Conservation (phyloP, 208 protist species). For the Trypanosoma lewisi region DNA sequence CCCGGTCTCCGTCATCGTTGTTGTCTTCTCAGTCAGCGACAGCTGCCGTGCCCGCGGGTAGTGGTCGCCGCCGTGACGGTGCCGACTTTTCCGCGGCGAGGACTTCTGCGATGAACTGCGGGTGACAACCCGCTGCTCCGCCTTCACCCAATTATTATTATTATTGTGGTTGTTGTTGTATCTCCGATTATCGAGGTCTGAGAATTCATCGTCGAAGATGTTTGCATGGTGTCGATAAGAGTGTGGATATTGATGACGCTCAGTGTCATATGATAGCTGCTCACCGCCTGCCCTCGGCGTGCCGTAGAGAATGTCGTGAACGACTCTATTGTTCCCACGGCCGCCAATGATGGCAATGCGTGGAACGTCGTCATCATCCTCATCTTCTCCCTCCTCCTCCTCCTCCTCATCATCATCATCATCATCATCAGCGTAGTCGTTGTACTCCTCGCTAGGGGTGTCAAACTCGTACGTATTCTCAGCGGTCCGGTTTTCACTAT, state of each 20-base stretch:
- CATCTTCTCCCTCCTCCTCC: constrained; percentile 63
- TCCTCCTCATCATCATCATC: constrained; percentile 63
- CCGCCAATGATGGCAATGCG: constrained; percentile 76
- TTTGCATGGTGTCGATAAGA: no score
- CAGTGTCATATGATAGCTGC: neutral
- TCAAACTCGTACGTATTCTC: constrained; percentile 11
- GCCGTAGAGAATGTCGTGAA: constrained; percentile 66
- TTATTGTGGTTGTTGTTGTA: no score
- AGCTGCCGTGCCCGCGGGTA: no score
- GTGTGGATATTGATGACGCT: constrained; percentile 4
- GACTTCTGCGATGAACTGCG: no score
- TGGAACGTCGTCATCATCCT: constrained; percentile 68
- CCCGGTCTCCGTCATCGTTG: no score
- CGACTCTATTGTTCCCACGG: constrained; percentile 32
- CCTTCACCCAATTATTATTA: no score
- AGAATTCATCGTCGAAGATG: no score
- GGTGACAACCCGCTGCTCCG: no score
- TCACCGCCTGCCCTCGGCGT: constrained; percentile 51
- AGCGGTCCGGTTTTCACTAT: neutral
- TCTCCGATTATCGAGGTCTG: no score
- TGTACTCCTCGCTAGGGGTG: constrained; percentile 13
- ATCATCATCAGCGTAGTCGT: constrained; percentile 32
- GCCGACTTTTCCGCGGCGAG: no score
- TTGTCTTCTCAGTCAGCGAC: no score
- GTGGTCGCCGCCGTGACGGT: no score